phyloP scores from a whole-genome alignment of 2,329 filamentous ascomycete species.

The Talaromyces verruculosus region DNA sequence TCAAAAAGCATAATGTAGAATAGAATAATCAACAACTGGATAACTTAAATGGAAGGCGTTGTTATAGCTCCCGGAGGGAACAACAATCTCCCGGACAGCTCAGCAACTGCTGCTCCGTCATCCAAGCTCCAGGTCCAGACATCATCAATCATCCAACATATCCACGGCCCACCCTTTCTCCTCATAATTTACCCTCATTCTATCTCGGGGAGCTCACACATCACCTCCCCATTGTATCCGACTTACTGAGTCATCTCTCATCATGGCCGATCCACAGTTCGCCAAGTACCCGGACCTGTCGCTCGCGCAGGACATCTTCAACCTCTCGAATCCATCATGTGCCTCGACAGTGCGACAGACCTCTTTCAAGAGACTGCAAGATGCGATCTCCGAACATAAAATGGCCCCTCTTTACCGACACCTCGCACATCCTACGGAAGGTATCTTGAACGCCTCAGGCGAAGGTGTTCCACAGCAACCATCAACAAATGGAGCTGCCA shows the following conservation, averaged over 20 bases:
- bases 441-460: slow-evolving; percentile 74
- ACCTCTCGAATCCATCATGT: slow-evolving; percentile 62
- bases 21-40: not conserved
- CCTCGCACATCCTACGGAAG: slow-evolving; percentile 66
- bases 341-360: slow-evolving; percentile 53
- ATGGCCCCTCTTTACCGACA: slow-evolving; percentile 68
- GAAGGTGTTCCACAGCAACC: slow-evolving; percentile 58
- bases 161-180: not conserved
- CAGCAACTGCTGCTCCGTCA: slow-evolving; percentile 9
- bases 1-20: not conserved
- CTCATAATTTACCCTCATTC: slow-evolving; percentile 8
- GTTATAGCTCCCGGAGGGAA: slow-evolving; percentile 14
- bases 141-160: slow-evolving; percentile 4
- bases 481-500: slow-evolving; percentile 37
- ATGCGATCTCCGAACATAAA: slow-evolving; percentile 63
- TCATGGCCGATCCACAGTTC: slow-evolving; percentile 65
- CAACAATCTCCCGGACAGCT: slow-evolving; percentile 15
- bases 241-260: slow-evolving; percentile 33
- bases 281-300: slow-evolving; percentile 64
- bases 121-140: slow-evolving; percentile 12
- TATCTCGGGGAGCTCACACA: slow-evolving; percentile 1
- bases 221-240: not conserved
- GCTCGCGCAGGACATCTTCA: slow-evolving; percentile 67
- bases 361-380: slow-evolving; percentile 61
- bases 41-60: not conserved